Conservation (phyloP, 768 basidiomycete species). For the Calocybe indica region DNA sequence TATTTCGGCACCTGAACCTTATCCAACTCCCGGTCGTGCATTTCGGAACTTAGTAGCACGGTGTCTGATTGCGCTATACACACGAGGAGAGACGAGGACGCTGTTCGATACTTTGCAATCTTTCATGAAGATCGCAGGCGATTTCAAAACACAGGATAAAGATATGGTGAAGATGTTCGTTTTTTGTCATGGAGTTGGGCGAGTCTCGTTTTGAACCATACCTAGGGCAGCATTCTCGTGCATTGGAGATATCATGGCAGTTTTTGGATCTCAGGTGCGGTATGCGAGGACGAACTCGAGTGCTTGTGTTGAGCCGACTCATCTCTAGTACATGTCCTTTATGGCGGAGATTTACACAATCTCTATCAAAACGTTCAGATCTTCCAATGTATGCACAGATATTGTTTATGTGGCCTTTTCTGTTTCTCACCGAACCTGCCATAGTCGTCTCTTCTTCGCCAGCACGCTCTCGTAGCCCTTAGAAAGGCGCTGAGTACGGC, state of each 20-base stretch:
- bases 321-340: conserved; percentile 84
- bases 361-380: conserved; percentile 62
- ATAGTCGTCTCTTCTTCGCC: conserved; percentile 78
- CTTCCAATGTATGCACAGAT: conserved; percentile 55
- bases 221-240: conserved; percentile 77
- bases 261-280: conserved; percentile 77
- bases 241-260: conserved; percentile 84
- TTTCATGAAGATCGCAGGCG: conserved; percentile 69
- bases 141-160: conserved; percentile 60
- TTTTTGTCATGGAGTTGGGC: background rate
- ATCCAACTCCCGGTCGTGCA: conserved; percentile 85
- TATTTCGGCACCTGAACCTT: conserved; percentile 54
- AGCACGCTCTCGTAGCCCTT: conserved; percentile 71
- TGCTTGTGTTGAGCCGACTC: background rate
- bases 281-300: background rate
- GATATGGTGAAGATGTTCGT: conserved; percentile 65
- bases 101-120: conserved; percentile 83
- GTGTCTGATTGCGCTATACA: conserved; percentile 72
- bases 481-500: conserved; percentile 77
- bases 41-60: conserved; percentile 72
- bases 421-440: conserved; percentile 1
- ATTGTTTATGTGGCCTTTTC: background rate
- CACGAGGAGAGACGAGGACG: conserved; percentile 73
- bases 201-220: conserved; percentile 2
- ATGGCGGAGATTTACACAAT: conserved; percentile 76